These are phyloP conservation scores for Bonia amplexicaulis DNA, from an alignment of 176 grass and related monocot genomes.

Conservation along the genomic window DNA sequence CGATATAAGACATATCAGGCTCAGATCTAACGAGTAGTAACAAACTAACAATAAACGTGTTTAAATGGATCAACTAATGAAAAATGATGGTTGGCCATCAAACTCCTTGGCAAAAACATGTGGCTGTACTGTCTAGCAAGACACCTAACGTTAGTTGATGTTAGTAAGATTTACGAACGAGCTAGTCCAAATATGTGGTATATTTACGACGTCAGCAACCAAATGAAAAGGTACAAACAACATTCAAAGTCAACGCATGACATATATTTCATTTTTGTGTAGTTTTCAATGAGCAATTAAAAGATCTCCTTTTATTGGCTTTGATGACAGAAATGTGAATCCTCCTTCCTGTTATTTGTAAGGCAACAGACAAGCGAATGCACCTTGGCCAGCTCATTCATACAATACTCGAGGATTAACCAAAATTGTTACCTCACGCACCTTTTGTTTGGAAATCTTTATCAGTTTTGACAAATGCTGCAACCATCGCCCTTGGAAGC, in stretches of 20 bases:
- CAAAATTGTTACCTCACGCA: neutral
- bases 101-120: slow-evolving; percentile 1
- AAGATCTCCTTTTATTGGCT: neutral
- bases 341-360: neutral
- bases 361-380: neutral
- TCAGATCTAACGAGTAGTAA: neutral
- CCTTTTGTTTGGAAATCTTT: slow-evolving; percentile 91
- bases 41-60: slow-evolving; percentile 11
- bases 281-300: neutral
- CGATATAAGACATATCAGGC: neutral
- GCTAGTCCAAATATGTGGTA: neutral
- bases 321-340: neutral
- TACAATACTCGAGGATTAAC: neutral
- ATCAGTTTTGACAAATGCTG: slow-evolving; percentile 93
- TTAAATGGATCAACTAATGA: neutral
- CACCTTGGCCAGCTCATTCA: neutral
- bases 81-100: neutral
- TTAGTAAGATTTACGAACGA: neutral
- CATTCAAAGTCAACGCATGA: neutral
- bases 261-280: slow-evolving; percentile 29
- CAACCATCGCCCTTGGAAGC: slow-evolving; percentile 81
- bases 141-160: neutral
- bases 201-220: neutral
- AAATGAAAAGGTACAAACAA: neutral
- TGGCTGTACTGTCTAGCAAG: neutral